These are phyloP conservation scores for Pythium pectinolyticum DNA, from an alignment of 352 stramenopile genomes.

Conservation along the genomic window DNA sequence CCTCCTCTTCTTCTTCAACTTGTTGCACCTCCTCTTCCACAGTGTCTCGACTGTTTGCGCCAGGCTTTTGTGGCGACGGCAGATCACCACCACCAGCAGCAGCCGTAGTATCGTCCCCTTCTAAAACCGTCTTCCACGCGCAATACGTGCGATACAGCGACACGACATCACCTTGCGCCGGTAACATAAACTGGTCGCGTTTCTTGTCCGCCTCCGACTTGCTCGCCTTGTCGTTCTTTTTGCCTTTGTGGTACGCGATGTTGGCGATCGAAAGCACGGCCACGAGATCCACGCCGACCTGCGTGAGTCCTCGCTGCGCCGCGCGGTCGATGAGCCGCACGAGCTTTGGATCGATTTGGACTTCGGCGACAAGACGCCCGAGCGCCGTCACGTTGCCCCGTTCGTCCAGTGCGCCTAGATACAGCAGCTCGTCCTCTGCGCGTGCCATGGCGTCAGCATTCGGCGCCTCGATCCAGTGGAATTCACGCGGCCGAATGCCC, in stretches of 20 bases:
- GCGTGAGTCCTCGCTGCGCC: slow-evolving; percentile 1
- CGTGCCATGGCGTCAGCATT: slow-evolving; percentile 19
- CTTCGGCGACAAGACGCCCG: slow-evolving; percentile 20
- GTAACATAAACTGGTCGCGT: slow-evolving; percentile 14
- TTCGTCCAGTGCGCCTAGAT: slow-evolving; percentile 18
- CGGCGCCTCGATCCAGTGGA: slow-evolving; percentile 29
- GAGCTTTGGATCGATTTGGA: slow-evolving; percentile 27
- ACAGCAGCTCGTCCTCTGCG: slow-evolving; percentile 23
- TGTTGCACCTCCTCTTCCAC: no score
- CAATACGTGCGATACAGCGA: slow-evolving; percentile 27
- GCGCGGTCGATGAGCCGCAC: slow-evolving; percentile 24
- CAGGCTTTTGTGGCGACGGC: slow-evolving; percentile 7
- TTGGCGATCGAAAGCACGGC: slow-evolving; percentile 24
- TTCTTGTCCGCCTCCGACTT: slow-evolving; percentile 24
- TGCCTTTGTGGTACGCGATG: slow-evolving; percentile 22
- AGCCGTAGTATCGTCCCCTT: no score
- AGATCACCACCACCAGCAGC: background rate
- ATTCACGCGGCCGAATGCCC: slow-evolving; percentile 16
- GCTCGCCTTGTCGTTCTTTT: slow-evolving; percentile 27
- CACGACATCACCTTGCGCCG: slow-evolving; percentile 26
- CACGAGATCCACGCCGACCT: slow-evolving; percentile 24
- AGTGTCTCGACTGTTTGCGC: background rate
- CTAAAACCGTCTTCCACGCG: slow-evolving; percentile 17
- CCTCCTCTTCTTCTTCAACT: slow-evolving; percentile 16
- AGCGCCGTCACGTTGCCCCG: slow-evolving; percentile 16